Percentiles rank a stretch among this genome's conserved stretches.
Evolutionary conservation across 371 early-diverging fungal species (phyloP).

Genomic region (Gilbertella persicaria): DNA sequence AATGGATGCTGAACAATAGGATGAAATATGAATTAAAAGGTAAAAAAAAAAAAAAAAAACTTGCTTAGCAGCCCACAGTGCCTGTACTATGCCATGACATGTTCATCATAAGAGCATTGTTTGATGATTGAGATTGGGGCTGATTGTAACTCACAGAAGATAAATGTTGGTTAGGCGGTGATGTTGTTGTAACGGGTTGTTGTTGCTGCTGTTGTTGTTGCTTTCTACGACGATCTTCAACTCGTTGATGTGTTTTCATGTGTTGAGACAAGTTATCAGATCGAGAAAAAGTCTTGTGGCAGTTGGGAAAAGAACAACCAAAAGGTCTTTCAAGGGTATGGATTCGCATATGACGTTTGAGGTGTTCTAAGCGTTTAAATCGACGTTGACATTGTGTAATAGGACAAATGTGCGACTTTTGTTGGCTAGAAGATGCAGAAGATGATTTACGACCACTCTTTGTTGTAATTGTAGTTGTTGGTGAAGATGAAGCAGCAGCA

Average conservation of each 20-base stretch:
- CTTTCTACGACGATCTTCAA: constrained; percentile 34
- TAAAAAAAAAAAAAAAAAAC: constrained; percentile 1
- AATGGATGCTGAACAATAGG: constrained; percentile 1
- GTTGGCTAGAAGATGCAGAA: constrained; percentile 15
- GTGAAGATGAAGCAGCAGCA: neutral
- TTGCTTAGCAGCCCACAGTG: constrained; percentile 27
- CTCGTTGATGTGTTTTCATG: constrained; percentile 60
- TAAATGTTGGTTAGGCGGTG: no score
- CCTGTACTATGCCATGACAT: constrained; percentile 28
- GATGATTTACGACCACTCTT: constrained; percentile 1
- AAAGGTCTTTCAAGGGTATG: constrained; percentile 84
- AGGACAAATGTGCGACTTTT: constrained; percentile 52
- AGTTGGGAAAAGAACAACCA: constrained; percentile 65
- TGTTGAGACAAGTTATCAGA: constrained; percentile 75
- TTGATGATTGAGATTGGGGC: neutral
- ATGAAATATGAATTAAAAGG: constrained; percentile 1
- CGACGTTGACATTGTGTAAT: constrained; percentile 56
- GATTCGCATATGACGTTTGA: constrained; percentile 88
- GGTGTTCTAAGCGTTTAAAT: constrained; percentile 85
- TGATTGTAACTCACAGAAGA: no score
- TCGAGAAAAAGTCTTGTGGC: constrained; percentile 80
- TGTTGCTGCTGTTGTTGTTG: constrained; percentile 8
- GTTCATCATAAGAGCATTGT: constrained; percentile 12
- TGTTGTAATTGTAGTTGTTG: neutral
- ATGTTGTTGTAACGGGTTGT: neutral